These are phyloP conservation scores for Bryum argenteum DNA, from an alignment of 225 moss, liverwort and hornwort species.

Conservation along the genomic window DNA sequence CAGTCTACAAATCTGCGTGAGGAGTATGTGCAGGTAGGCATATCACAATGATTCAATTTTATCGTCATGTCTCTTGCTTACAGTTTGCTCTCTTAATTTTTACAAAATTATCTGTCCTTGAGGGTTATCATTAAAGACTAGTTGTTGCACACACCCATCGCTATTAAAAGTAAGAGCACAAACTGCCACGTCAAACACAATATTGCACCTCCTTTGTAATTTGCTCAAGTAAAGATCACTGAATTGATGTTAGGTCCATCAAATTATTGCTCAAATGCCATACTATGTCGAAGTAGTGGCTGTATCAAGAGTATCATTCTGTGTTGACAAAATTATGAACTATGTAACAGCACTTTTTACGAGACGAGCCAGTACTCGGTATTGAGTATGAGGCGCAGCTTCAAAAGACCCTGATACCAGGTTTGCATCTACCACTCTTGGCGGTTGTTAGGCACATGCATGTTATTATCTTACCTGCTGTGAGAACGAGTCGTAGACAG, in stretches of 20 bases:
- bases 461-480: slow-evolving; percentile 5
- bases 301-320: slow-evolving; percentile 3
- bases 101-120: not conserved
- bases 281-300: not conserved
- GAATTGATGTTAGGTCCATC: slow-evolving; percentile 4
- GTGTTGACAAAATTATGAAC: slow-evolving; percentile 6
- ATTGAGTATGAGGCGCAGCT: slow-evolving; percentile 95
- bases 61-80: slow-evolving; percentile 12
- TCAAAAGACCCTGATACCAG: slow-evolving; percentile 91
- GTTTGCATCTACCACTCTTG: slow-evolving; percentile 39
- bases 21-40: slow-evolving; percentile 84
- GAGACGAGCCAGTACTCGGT: slow-evolving; percentile 85
- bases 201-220: not conserved
- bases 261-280: slow-evolving; percentile 1
- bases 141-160: slow-evolving; percentile 14
- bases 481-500: not conserved
- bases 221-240: slow-evolving; percentile 2
- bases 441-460: slow-evolving; percentile 5
- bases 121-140: not conserved
- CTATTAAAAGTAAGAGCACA: not conserved
- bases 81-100: not conserved
- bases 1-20: slow-evolving; percentile 92
- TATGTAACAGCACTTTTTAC: slow-evolving; percentile 78
- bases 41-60: not conserved
- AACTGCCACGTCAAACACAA: not conserved